Conservation (phyloP, 129 eudicot genomes). For the Pittosporum tobira region DNA sequence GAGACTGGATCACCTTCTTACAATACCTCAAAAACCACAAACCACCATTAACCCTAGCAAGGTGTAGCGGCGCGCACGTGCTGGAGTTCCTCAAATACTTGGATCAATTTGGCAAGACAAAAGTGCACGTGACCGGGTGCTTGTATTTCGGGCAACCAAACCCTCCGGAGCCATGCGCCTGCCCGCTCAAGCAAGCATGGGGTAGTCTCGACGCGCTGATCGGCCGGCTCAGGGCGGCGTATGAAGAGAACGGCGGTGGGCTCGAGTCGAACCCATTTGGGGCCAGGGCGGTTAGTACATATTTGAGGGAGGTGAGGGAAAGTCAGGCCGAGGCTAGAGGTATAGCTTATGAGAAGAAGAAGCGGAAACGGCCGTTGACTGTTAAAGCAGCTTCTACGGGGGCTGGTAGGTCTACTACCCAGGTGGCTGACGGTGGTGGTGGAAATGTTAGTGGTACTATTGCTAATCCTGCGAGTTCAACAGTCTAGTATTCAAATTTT, state of each 20-base stretch:
- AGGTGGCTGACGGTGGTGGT: constrained; percentile 18
- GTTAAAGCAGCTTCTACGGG: neutral
- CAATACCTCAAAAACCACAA: constrained; percentile 61
- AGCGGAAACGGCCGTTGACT: constrained; percentile 38
- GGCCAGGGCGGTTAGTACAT: constrained; percentile 60
- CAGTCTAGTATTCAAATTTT: constrained; percentile 23
- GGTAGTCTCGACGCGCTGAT: constrained; percentile 68
- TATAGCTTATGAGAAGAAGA: constrained; percentile 71
- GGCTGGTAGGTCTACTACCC: neutral
- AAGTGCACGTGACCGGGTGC: constrained; percentile 57
- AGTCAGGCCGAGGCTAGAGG: constrained; percentile 75
- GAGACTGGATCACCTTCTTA: constrained; percentile 70
- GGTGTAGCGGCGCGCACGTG: constrained; percentile 73
- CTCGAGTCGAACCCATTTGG: constrained; percentile 69
- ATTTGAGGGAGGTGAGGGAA: constrained; percentile 64
- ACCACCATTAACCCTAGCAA: constrained; percentile 44
- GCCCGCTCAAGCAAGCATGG: constrained; percentile 63
- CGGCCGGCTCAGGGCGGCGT: constrained; percentile 61
- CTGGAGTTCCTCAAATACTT: constrained; percentile 64
- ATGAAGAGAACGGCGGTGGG: constrained; percentile 57
- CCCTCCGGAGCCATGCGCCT: constrained; percentile 60
- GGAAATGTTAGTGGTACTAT: constrained; percentile 21
- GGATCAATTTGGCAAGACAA: constrained; percentile 68
- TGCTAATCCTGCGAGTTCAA: constrained; percentile 33
- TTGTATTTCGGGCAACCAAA: constrained; percentile 57